Base-by-base conservation (phyloP, 2,329 filamentous ascomycete genomes). In the Catunica adiposa region DNA sequence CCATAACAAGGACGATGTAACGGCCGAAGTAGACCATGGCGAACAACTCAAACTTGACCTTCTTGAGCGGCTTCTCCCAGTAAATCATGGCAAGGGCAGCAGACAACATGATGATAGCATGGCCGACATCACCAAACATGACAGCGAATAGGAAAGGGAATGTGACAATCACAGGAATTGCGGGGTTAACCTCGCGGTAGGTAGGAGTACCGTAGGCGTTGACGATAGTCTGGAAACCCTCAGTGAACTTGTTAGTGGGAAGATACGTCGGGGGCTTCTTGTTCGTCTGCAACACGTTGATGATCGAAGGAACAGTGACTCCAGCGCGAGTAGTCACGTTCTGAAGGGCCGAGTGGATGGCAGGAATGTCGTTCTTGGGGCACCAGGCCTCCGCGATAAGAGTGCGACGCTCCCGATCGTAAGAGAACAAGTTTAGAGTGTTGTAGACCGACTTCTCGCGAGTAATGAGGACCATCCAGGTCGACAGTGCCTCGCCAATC, bases 61-160 rank as follows among this genome's bases (percentile, higher is more conserved):
- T 98, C 68, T 90, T 89, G 37, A 98, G 74, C 58, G 84, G 82
- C 71, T 87, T 89, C 71, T 98, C 92, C 77, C 83, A 97, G 72
- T 95, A 87, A 63, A 98, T 97, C 89, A 98, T 95, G 57, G 89
- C 87, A 56, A 82, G 65, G 14, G 92, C 86, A 57, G 88, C 86
- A 56, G 80, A 67, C 46, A 90, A 76, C 85, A 98, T 94, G 68
- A 98, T 85, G 61, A 83, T 69, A 61, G 90, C 92, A 66, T 98
- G 92, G 53, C 92, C 94, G 58, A 95, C 83, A 70, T 98, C 92
- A 74, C 92, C 94, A 66, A 98, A 98, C 92, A 98, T 98, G 79
- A 98, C 92, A 52, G 92, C 92, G 67, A 98, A 98, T 60, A 98
- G 76, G 75, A 98, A 98, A n/a, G 94, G 92, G 70, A 98, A 98